These are phyloP conservation scores for Crithidia sp. DNA, from an alignment of 208 protist genomes.

Conservation along the genomic window DNA sequence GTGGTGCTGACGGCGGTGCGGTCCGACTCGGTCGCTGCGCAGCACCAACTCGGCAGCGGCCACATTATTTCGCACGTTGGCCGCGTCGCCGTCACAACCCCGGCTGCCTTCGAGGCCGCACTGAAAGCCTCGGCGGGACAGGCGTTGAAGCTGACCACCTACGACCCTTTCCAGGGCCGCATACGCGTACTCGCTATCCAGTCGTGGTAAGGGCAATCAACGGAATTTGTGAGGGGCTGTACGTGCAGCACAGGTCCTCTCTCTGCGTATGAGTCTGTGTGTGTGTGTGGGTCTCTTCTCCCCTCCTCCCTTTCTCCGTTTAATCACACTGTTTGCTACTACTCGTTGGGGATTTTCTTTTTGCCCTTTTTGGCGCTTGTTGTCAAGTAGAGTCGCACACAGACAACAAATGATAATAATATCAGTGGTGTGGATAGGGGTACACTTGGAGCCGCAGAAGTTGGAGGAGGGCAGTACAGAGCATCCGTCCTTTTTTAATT, in stretches of 20 bases:
- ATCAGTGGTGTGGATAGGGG: no score
- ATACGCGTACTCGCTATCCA: slow-evolving; percentile 47
- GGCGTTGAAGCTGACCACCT: slow-evolving; percentile 53
- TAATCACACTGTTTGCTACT: no score
- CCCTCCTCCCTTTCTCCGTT: no score
- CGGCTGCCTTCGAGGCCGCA: slow-evolving; percentile 35
- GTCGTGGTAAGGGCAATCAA: not conserved
- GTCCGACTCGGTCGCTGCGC: slow-evolving; percentile 33
- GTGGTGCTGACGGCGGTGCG: slow-evolving; percentile 41
- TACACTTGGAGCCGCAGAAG: no score
- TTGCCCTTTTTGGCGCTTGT: no score
- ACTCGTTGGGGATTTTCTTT: no score
- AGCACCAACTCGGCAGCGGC: slow-evolving; percentile 32
- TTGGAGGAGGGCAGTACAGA: no score
- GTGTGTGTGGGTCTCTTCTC: no score
- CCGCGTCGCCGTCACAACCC: slow-evolving; percentile 31
- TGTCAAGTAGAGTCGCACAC: no score
- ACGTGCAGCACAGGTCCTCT: not conserved
- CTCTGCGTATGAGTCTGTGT: no score
- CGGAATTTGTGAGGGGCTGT: not conserved
- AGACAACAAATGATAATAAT: no score
- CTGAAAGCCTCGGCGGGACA: slow-evolving; percentile 22
- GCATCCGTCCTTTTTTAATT: no score
- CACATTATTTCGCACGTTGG: slow-evolving; percentile 65
- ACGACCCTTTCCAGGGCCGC: slow-evolving; percentile 46